Conservation (phyloP, 2,329 filamentous ascomycete species). For the Gaeumannomyces sp. region DNA sequence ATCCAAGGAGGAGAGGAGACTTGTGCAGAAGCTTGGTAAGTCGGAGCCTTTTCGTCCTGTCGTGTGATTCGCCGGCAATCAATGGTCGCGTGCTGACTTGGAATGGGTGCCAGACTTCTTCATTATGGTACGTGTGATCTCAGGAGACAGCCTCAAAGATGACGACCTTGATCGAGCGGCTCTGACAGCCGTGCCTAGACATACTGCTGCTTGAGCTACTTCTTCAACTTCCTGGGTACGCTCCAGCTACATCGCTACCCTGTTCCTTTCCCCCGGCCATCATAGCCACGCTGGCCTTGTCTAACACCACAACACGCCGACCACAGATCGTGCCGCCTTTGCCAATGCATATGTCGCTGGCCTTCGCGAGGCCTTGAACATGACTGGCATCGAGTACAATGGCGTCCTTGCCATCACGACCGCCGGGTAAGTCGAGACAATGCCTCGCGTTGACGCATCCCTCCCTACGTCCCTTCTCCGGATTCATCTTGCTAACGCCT, state of each 20-base stretch:
- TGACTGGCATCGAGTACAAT: constrained; percentile 43
- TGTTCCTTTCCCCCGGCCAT: no score
- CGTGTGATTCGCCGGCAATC: no score
- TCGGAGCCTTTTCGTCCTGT: neutral
- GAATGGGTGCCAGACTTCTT: neutral
- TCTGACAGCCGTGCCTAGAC: constrained; percentile 48
- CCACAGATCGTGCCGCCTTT: constrained; percentile 40
- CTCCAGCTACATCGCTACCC: neutral
- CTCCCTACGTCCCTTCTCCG: constrained; percentile 16
- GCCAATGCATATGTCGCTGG: constrained; percentile 50
- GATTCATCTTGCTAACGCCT: neutral
- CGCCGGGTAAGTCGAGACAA: constrained; percentile 34
- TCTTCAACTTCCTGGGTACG: constrained; percentile 43
- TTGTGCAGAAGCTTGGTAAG: neutral
- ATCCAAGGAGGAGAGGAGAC: neutral
- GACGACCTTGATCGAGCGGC: neutral
- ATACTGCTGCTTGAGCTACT: constrained; percentile 55
- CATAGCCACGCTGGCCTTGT: neutral
- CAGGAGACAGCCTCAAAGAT: neutral
- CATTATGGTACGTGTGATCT: neutral
- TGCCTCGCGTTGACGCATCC: constrained; percentile 36
- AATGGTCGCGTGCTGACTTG: neutral
- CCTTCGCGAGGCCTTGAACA: constrained; percentile 44
- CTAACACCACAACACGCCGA: constrained; percentile 19
- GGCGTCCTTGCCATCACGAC: neutral